Percentiles rank a stretch among this genome's conserved stretches.
Conservation (phyloP, 345 rosid genomes). For the Acer negundo region DNA sequence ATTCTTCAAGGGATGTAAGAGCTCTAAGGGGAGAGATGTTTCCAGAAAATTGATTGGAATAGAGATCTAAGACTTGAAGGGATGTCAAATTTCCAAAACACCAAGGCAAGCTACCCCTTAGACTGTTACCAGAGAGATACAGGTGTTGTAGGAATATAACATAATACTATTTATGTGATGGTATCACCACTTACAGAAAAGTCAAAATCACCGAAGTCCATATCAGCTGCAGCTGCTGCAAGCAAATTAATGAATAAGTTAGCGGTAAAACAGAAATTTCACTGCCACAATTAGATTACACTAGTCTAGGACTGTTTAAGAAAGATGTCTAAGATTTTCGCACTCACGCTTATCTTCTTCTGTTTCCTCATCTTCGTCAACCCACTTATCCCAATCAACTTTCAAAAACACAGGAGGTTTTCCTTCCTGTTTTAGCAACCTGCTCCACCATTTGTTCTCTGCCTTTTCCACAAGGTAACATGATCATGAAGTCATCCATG, state of each 20-base stretch:
- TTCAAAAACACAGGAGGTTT: constrained; percentile 51
- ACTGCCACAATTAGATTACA: too few species aligned
- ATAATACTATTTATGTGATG: background rate
- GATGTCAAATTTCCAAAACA: background rate
- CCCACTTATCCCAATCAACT: constrained; percentile 71
- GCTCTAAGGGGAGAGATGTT: too few species aligned
- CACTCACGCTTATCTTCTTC: constrained; percentile 28
- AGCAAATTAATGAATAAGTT: constrained; percentile 13
- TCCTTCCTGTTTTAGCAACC: constrained; percentile 46
- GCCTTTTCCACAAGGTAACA: constrained; percentile 52
- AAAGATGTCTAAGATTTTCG: background rate
- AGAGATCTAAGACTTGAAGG: too few species aligned
- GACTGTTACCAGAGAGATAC: background rate
- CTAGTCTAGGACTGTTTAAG: background rate
- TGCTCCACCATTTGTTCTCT: constrained; percentile 62
- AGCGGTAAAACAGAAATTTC: background rate
- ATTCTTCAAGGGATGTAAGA: too few species aligned
- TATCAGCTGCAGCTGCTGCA: constrained; percentile 27
- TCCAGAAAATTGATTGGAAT: too few species aligned
- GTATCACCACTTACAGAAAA: constrained; percentile 37
- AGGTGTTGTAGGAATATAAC: background rate
- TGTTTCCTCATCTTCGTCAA: constrained; percentile 59
- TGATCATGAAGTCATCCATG: too few species aligned
- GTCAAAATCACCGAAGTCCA: constrained; percentile 46
- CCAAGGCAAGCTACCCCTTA: background rate